These are phyloP conservation scores for Phaffia tasmanica DNA, from an alignment of 768 basidiomycete genomes.

Conservation along the genomic window DNA sequence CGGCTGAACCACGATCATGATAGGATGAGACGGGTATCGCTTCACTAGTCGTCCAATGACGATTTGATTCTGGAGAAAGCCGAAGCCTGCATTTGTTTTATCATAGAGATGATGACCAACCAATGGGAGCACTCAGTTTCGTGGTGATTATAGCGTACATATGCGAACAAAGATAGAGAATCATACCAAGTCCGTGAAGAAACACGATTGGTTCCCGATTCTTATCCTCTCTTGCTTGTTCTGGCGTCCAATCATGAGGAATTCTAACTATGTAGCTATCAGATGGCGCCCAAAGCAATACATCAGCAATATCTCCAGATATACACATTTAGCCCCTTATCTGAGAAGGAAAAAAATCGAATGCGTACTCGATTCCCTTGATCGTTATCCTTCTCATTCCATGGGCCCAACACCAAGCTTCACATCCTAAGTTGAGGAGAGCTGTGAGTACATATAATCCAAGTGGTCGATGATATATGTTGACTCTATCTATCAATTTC, in stretches of 20 bases:
- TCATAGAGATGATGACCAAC: not conserved
- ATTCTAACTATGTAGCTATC: slow-evolving; percentile 61
- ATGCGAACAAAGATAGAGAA: slow-evolving; percentile 40
- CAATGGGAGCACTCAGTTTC: too few relatives aligned
- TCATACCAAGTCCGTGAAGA: slow-evolving; percentile 79
- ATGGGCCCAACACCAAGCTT: slow-evolving; percentile 30
- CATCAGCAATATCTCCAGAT: too few relatives aligned
- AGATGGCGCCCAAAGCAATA: not conserved
- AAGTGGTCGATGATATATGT: slow-evolving; percentile 55
- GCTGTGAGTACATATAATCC: slow-evolving; percentile 40
- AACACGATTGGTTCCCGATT: slow-evolving; percentile 58
- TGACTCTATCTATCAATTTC: slow-evolving; percentile 67
- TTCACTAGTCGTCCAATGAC: slow-evolving; percentile 38
- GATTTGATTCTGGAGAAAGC: slow-evolving; percentile 48
- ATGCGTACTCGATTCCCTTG: slow-evolving; percentile 56
- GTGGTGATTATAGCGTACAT: not conserved
- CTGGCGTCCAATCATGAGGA: slow-evolving; percentile 55
- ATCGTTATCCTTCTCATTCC: slow-evolving; percentile 42
- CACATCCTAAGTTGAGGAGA: slow-evolving; percentile 29
- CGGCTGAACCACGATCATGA: slow-evolving; percentile 69
- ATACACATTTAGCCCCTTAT: too few relatives aligned
- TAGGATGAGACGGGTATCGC: slow-evolving; percentile 53
- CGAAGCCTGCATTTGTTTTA: not conserved
- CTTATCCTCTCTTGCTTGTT: slow-evolving; percentile 43
- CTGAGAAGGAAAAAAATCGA: slow-evolving; percentile 31